Percentiles rank a stretch among this genome's conserved stretches.
phyloP scores from a whole-genome alignment of 495 filamentous ascomycete species.

The Sordaria brevicollis region DNA sequence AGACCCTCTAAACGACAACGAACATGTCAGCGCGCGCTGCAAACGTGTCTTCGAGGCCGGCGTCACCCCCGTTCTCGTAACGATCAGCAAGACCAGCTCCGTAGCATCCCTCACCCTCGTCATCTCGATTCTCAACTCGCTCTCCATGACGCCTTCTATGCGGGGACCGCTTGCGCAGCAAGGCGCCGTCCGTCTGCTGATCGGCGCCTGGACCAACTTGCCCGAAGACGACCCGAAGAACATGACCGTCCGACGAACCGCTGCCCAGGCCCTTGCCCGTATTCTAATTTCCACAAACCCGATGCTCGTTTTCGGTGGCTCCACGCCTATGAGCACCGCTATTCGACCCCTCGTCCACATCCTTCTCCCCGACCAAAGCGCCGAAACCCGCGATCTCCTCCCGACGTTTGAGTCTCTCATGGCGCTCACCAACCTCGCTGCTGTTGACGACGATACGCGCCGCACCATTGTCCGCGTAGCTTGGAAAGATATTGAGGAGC shows the following conservation, averaged over 20 bases:
- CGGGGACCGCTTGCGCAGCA: constrained; percentile 79
- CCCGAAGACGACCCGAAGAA: constrained; percentile 35
- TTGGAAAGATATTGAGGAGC: constrained; percentile 68
- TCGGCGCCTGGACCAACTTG: constrained; percentile 53
- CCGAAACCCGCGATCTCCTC: constrained; percentile 68
- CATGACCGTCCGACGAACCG: constrained; percentile 39
- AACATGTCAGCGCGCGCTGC: constrained; percentile 68
- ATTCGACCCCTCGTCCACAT: constrained; percentile 71
- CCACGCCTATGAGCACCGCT: constrained; percentile 60
- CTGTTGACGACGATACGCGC: constrained; percentile 58
- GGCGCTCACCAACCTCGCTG: constrained; percentile 88
- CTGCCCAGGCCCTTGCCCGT: constrained; percentile 81
- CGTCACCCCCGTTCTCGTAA: constrained; percentile 61
- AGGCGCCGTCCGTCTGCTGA: constrained; percentile 75
- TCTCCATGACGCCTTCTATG: constrained; percentile 60
- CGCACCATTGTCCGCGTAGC: constrained; percentile 60
- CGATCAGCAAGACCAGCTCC: constrained; percentile 57
- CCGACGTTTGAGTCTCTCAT: constrained; percentile 83
- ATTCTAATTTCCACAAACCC: constrained; percentile 88
- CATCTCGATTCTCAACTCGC: constrained; percentile 61
- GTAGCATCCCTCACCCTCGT: constrained; percentile 54
- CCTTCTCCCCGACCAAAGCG: constrained; percentile 44
- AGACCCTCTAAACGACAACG: constrained; percentile 61
- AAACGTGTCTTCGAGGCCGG: constrained; percentile 64
- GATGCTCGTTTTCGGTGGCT: constrained; percentile 68